phyloP scores from a whole-genome alignment of 805 yeast species.

The Grigorovia humatica region DNA sequence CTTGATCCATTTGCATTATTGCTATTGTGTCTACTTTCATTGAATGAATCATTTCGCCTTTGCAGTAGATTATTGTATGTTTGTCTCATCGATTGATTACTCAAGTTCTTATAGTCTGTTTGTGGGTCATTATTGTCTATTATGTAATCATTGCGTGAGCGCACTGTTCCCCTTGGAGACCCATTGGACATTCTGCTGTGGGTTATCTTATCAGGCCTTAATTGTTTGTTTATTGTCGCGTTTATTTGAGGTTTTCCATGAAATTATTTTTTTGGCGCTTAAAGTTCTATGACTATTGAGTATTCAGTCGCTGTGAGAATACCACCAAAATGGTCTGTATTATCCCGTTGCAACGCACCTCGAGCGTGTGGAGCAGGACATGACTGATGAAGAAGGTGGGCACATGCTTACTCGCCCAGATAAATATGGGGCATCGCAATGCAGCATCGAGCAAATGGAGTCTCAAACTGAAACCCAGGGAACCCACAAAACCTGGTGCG shows the following conservation, averaged over 20 bases:
- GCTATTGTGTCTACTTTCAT: not conserved
- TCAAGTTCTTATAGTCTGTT: not conserved
- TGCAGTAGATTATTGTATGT: conserved; percentile 8
- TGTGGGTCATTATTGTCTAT: not conserved
- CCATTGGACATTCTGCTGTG: not conserved
- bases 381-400: no score
- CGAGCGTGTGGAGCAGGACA: no score
- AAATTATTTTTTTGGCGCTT: not conserved
- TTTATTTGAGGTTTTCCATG: not conserved
- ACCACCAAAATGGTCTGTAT: no score
- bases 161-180: not conserved
- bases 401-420: no score
- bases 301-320: no score
- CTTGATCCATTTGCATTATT: not conserved
- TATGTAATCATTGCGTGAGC: not conserved
- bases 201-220: not conserved
- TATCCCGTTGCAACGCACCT: no score
- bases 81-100: conserved; percentile 1
- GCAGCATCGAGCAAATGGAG: no score
- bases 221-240: not conserved
- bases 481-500: no score
- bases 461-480: no score
- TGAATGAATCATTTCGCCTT: conserved; percentile 10
- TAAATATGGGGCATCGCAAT: no score
- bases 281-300: not conserved